A percentile compares a stretch with the other conserved stretches of the same genome.
These are phyloP conservation scores for Filobasidium floriforme DNA, from an alignment of 768 basidiomycete genomes.

Conservation along the genomic window DNA sequence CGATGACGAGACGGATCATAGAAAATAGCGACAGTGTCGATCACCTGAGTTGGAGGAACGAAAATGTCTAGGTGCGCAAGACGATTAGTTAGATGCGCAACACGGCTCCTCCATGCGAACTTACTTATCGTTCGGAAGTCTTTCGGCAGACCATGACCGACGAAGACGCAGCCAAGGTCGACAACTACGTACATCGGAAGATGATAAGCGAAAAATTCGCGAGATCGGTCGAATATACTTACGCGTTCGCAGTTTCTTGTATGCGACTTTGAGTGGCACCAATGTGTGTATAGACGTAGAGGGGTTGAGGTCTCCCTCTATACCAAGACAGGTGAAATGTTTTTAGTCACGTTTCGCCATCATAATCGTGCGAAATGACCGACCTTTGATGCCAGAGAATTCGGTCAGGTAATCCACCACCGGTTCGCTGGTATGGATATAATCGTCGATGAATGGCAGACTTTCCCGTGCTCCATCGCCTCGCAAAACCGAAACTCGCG, in stretches of 20 bases:
- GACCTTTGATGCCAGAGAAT: conserved; percentile 90
- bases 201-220: background rate
- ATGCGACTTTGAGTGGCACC: conserved; percentile 93
- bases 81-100: conserved; percentile 4
- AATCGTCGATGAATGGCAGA: conserved; percentile 91
- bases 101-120: conserved; percentile 36
- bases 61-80: conserved; percentile 64
- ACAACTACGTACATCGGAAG: conserved; percentile 48
- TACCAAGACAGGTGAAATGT: conserved; percentile 18
- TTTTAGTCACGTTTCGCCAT: background rate
- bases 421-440: conserved; percentile 90
- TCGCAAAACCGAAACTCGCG: conserved; percentile 86
- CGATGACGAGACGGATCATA: conserved; percentile 72
- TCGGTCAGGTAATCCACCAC: conserved; percentile 97
- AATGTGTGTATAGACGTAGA: conserved; percentile 73
- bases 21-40: conserved; percentile 97
- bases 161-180: conserved; percentile 90
- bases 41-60: conserved; percentile 88
- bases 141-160: conserved; percentile 93
- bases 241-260: conserved; percentile 83
- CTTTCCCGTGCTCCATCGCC: conserved; percentile 74
- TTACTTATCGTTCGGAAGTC: conserved; percentile 97
- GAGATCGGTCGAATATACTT: conserved; percentile 14
- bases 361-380: conserved; percentile 34
- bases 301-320: conserved; percentile 90